A percentile compares a stretch with the other conserved stretches of the same genome.
These are phyloP conservation scores for Aspergillus nanangensis DNA, from an alignment of 495 filamentous ascomycete species.

Conservation along the genomic window DNA sequence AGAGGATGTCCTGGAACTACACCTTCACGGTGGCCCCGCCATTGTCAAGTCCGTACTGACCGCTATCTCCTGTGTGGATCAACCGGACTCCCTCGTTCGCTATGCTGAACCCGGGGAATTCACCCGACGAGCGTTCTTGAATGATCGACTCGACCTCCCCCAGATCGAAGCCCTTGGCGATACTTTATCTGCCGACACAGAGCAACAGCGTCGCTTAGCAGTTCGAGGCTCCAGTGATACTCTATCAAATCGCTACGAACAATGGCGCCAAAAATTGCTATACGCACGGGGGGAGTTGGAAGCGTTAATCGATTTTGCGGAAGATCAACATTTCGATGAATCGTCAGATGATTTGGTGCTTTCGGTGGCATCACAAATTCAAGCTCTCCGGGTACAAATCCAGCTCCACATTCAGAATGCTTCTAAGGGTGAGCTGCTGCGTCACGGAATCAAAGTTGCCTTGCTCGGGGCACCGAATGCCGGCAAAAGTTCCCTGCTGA, in stretches of 20 bases:
- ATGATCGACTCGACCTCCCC: constrained; percentile 79
- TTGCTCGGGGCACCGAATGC: constrained; percentile 90
- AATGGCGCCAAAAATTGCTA: constrained; percentile 73
- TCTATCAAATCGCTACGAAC: constrained; percentile 75
- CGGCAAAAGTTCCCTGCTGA: constrained; percentile 91
- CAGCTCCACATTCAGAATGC: constrained; percentile 67
- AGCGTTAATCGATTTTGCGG: constrained; percentile 92
- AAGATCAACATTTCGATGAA: constrained; percentile 96
- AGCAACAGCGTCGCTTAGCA: constrained; percentile 85
- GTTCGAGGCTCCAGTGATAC: constrained; percentile 69
- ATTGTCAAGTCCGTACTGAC: constrained; percentile 79
- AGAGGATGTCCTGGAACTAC: constrained; percentile 87
- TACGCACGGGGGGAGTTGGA: constrained; percentile 87
- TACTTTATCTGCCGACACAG: constrained; percentile 79
- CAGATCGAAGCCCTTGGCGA: constrained; percentile 92
- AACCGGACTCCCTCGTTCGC: constrained; percentile 47
- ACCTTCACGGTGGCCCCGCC: constrained; percentile 89
- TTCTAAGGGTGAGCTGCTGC: constrained; percentile 76
- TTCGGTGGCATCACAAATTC: constrained; percentile 63
- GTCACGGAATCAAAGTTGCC: constrained; percentile 80
- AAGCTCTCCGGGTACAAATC: constrained; percentile 55
- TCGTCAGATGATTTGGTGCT: constrained; percentile 64
- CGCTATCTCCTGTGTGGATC: constrained; percentile 58
- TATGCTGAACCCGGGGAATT: constrained; percentile 97
- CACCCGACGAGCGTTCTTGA: constrained; percentile 87